Evolutionary conservation across 2,329 filamentous ascomycete genomes (phyloP), one percentile per base, ranked within the genome.

Genomic region (Arthrobotrys pseudoclavata): DNA sequence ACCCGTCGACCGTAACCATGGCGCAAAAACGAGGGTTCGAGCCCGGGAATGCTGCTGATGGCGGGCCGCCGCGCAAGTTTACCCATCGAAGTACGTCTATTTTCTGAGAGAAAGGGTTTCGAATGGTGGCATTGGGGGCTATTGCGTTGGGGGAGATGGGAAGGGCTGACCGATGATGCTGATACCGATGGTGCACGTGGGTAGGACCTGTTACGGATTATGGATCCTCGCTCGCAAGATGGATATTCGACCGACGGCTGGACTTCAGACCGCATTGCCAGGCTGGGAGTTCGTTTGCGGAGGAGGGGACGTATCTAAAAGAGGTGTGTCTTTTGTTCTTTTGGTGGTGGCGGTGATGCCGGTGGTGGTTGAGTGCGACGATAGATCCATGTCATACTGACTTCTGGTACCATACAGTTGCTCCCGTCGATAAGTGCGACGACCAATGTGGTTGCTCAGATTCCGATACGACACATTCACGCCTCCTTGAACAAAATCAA

Each of bases 401-500:
- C 57, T n/a, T 18, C 20, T n/a, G 22, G 18, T 31, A 24, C 20
- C 4, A n/a, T 45, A 53, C 34, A 96, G 92, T 95, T 98, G 89
- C 87, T 96, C 24, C 94, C 95, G 1, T 95, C 96, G 20, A 77
- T 0, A 87, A 92, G 40, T 88, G 92, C 82, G 86, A 90, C 64
- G 88, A 90, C 79, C 90, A 88, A 79, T 90, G 94, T 20, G 93
- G 91, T 74, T 94, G 97, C 83, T 92, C 93, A 77, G 0, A 92
- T 99, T 53, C 95, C 96, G 12, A 92, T 93, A n/a, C 95, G 96
- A 82, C 94, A 97, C 83, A 88, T 99, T 47, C 96, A 99, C 83
- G 96, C 96, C n/a, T 98, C 96, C 0, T 88, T 98, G 5, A 98
- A 98, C 85, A 99, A 99, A 83, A 94, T 97, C 82, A 97, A 97